Evolutionary conservation across 2,329 filamentous ascomycete genomes (phyloP).

Genomic region (Fonsecaea nubica): DNA sequence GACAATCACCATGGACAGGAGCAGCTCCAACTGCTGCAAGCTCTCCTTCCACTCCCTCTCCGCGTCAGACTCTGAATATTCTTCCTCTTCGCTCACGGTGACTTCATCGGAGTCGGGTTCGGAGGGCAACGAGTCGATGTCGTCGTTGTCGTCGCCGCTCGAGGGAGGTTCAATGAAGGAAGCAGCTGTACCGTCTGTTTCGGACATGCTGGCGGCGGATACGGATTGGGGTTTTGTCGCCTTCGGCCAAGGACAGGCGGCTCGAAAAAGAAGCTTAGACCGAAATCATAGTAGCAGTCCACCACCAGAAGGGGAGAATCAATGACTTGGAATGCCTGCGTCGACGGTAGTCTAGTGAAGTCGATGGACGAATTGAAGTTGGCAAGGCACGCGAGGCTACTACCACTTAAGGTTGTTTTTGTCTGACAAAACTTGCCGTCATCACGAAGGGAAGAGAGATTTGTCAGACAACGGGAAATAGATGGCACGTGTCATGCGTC

Average conservation of each 20-base stretch:
- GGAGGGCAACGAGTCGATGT: slow-evolving; percentile 54
- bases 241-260: slow-evolving; percentile 9
- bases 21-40: slow-evolving; percentile 87
- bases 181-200: slow-evolving; percentile 40
- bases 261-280: not conserved
- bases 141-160: slow-evolving; percentile 47
- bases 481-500: slow-evolving; percentile 27
- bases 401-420: not conserved
- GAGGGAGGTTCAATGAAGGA: slow-evolving; percentile 38
- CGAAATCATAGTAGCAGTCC: not conserved
- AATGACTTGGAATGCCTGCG: slow-evolving; percentile 4
- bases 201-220: slow-evolving; percentile 29
- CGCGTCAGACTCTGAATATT: slow-evolving; percentile 76
- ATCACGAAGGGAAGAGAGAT: not conserved
- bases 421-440: slow-evolving; percentile 10
- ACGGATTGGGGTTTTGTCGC: slow-evolving; percentile 6
- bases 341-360: not conserved
- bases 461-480: slow-evolving; percentile 7
- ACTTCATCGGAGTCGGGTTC: slow-evolving; percentile 58
- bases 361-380: slow-evolving; percentile 1
- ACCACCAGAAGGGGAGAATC: not conserved
- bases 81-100: slow-evolving; percentile 60
- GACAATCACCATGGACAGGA: slow-evolving; percentile 92
- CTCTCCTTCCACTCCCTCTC: slow-evolving; percentile 95
- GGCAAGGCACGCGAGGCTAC: slow-evolving; percentile 2